Conservation (phyloP, 495 filamentous ascomycete species). For the Rusavskia elegans region DNA sequence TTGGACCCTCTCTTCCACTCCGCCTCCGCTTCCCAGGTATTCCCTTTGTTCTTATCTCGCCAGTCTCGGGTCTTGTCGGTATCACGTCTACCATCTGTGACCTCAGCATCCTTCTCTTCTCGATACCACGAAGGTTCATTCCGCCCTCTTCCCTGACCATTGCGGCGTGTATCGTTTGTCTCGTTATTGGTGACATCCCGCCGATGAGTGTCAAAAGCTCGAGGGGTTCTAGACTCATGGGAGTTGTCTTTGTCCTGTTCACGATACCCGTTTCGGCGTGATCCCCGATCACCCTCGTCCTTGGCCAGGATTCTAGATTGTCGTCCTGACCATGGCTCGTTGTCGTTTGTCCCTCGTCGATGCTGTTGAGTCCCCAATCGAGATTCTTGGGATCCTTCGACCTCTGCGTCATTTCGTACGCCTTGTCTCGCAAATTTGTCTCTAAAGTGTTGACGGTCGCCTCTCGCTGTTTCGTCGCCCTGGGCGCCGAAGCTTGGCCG, state of each 20-base stretch:
- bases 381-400: slow-evolving; percentile 23
- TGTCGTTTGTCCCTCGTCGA: slow-evolving; percentile 29
- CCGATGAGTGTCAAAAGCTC: slow-evolving; percentile 30
- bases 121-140: slow-evolving; percentile 42
- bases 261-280: slow-evolving; percentile 45
- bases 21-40: slow-evolving; percentile 41
- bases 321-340: slow-evolving; percentile 45
- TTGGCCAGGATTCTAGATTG: slow-evolving; percentile 34
- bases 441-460: slow-evolving; percentile 46
- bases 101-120: slow-evolving; percentile 37
- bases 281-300: slow-evolving; percentile 38
- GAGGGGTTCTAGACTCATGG: slow-evolving; percentile 25
- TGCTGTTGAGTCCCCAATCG: slow-evolving; percentile 23
- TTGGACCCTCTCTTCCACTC: slow-evolving; percentile 39
- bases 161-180: slow-evolving; percentile 16
- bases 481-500: slow-evolving; percentile 28
- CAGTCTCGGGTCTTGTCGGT: slow-evolving; percentile 42
- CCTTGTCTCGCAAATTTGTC: slow-evolving; percentile 34
- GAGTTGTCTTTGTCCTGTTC: slow-evolving; percentile 39
- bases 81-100: slow-evolving; percentile 38
- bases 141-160: slow-evolving; percentile 29
- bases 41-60: slow-evolving; percentile 39
- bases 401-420: slow-evolving; percentile 27
- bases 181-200: slow-evolving; percentile 21
- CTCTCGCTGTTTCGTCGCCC: slow-evolving; percentile 35